A percentile compares a stretch with the other conserved stretches of the same genome.
Evolutionary conservation across 2,329 filamentous ascomycete species (phyloP).

Genomic region (Cladorrhinum sp.): DNA sequence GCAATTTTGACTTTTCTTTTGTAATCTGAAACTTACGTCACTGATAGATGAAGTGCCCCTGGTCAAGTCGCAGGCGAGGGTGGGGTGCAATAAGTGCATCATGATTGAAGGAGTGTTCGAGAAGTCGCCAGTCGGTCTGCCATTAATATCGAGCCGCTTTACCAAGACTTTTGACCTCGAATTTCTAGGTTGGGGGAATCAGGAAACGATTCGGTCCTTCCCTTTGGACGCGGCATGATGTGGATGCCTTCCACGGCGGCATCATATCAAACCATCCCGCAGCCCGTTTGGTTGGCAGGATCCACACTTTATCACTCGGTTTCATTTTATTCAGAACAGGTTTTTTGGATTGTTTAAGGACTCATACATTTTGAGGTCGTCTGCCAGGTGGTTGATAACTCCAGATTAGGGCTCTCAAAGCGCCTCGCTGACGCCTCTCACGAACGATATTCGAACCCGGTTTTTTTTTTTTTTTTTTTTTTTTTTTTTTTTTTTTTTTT

Average conservation of each 20-base stretch:
- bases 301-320: background rate
- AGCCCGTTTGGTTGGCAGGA: background rate
- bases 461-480: no score
- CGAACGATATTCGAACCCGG: no score
- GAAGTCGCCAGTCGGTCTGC: background rate
- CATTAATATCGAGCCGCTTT: conserved; percentile 1
- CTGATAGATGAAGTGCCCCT: background rate
- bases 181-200: background rate
- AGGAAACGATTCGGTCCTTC: background rate
- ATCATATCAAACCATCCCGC: background rate
- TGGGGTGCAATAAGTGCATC: background rate
- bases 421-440: no score
- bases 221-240: background rate
- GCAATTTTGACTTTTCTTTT: background rate
- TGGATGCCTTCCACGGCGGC: background rate
- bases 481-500: no score
- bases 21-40: background rate
- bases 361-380: no score
- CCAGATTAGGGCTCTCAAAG: no score
- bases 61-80: background rate
- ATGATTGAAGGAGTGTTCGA: background rate
- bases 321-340: no score
- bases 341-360: no score
- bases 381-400: no score
- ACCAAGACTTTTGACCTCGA: background rate